phyloP scores from a whole-genome alignment of 2,329 filamentous ascomycete genomes.

The Aurifilum marmelostoma region DNA sequence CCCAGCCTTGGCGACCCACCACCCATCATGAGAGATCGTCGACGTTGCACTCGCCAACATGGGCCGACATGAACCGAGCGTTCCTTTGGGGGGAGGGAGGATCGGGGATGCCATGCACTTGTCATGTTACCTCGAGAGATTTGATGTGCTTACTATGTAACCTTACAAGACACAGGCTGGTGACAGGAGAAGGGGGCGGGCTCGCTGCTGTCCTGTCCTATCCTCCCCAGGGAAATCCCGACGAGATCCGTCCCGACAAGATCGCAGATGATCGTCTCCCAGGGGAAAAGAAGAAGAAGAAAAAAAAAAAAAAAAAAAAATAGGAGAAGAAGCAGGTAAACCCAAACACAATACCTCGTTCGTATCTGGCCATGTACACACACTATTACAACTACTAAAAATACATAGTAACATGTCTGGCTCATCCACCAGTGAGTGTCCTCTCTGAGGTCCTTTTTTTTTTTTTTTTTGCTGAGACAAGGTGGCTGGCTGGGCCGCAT shows the following conservation, averaged over 20 bases:
- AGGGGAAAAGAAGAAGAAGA: too few species aligned
- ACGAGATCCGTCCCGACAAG: neutral
- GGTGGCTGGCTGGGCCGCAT: neutral
- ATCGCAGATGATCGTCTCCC: neutral
- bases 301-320: too few species aligned
- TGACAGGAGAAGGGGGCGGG: neutral
- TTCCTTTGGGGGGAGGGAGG: neutral
- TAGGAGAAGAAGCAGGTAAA: too few species aligned
- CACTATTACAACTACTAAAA: neutral
- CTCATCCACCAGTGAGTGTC: neutral
- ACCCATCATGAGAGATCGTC: neutral
- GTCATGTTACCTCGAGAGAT: too few species aligned
- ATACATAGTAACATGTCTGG: neutral
- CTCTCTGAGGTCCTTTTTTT: too few species aligned
- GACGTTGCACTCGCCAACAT: neutral
- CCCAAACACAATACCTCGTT: too few species aligned
- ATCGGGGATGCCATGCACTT: neutral
- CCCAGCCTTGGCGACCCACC: slow-evolving; percentile 6
- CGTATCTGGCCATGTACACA: too few species aligned
- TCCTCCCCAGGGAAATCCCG: neutral
- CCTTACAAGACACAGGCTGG: neutral
- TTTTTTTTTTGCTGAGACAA: slow-evolving; percentile 9
- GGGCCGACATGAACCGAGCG: neutral
- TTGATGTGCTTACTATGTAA: neutral
- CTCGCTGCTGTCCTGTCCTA: neutral